These are phyloP conservation scores for Arachis stenosperma DNA, from an alignment of 306 rosid genomes.

Conservation along the genomic window DNA sequence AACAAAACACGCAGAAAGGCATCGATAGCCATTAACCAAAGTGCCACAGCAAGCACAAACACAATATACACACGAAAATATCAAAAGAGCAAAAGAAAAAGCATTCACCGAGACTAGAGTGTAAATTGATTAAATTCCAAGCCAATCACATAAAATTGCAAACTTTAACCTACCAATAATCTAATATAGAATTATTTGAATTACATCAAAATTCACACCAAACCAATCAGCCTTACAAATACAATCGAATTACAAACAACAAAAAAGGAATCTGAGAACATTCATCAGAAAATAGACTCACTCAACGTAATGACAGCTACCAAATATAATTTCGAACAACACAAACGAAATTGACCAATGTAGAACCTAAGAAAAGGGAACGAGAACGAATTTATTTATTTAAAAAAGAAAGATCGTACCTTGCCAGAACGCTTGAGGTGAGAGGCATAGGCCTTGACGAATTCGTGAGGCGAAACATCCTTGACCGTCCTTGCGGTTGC, in stretches of 20 bases:
- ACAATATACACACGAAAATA: not conserved
- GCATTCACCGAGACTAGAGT: too few species aligned
- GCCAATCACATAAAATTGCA: not conserved
- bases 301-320: not conserved
- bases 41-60: not conserved
- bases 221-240: not conserved
- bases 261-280: not conserved
- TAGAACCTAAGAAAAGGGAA: not conserved
- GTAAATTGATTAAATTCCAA: too few species aligned
- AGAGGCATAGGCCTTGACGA: slow-evolving; percentile 75
- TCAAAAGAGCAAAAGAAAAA: not conserved
- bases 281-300: not conserved
- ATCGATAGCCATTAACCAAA: not conserved
- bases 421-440: slow-evolving; percentile 72
- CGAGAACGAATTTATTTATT: not conserved
- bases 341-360: not conserved
- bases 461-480: slow-evolving; percentile 75
- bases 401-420: slow-evolving; percentile 34
- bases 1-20: not conserved
- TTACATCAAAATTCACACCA: slow-evolving; percentile 2
- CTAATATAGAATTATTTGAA: not conserved
- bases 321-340: not conserved
- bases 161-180: not conserved
- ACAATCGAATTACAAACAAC: not conserved
- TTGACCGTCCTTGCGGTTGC: slow-evolving; percentile 63